These are phyloP conservation scores for Roridomyces roridus DNA, from an alignment of 768 basidiomycete genomes.

Conservation along the genomic window DNA sequence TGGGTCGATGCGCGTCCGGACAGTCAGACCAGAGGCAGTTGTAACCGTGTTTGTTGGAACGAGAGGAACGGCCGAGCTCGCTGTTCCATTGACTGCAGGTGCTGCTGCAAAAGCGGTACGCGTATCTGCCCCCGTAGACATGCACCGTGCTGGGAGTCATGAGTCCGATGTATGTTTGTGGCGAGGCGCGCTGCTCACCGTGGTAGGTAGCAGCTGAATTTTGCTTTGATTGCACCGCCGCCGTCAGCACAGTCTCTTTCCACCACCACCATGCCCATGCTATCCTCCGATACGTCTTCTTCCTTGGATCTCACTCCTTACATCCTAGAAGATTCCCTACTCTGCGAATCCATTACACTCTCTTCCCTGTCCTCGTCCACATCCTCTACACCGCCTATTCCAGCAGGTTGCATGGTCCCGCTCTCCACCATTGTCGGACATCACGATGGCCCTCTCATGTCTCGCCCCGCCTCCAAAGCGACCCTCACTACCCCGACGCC, in stretches of 20 bases:
- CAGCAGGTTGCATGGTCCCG: constrained; percentile 31
- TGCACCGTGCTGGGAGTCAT: no score
- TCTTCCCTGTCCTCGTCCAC: constrained; percentile 38
- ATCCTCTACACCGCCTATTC: constrained; percentile 38
- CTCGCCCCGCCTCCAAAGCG: constrained; percentile 23
- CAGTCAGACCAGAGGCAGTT: constrained; percentile 73
- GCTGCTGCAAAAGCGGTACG: constrained; percentile 37
- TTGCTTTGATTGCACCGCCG: not conserved
- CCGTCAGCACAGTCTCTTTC: not conserved
- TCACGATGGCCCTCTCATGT: constrained; percentile 37
- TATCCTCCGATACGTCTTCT: constrained; percentile 8
- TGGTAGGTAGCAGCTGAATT: no score
- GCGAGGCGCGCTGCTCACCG: no score
- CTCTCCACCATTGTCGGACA: constrained; percentile 34
- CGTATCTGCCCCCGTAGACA: constrained; percentile 39
- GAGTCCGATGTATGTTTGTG: no score
- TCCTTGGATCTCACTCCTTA: constrained; percentile 16
- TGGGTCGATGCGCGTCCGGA: constrained; percentile 86
- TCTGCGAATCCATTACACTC: constrained; percentile 42
- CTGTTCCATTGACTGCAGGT: constrained; percentile 43
- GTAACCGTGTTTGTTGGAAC: constrained; percentile 88
- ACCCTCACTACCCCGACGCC: constrained; percentile 43
- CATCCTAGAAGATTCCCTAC: constrained; percentile 22
- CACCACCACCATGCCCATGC: not conserved
- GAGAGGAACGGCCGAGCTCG: constrained; percentile 52